These are phyloP conservation scores for Ceratocystis ficicola DNA, from an alignment of 2,329 filamentous ascomycete genomes.

Conservation along the genomic window DNA sequence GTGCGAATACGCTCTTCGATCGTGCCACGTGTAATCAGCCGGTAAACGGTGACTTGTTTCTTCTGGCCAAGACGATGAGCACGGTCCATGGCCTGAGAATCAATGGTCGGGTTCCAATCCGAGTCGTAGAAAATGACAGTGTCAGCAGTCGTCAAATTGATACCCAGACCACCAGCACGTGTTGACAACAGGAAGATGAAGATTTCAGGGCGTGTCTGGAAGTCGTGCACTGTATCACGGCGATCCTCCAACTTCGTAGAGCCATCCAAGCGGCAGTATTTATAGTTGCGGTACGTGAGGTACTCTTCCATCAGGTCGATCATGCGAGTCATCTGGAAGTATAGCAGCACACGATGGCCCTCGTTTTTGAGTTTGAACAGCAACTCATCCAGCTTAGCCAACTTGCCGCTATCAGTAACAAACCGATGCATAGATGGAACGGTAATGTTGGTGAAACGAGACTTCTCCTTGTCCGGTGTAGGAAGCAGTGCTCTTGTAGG, in stretches of 20 bases:
- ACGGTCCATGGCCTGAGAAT: conserved; percentile 97
- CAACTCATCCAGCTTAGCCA: conserved; percentile 78
- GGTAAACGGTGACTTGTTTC: conserved; percentile 89
- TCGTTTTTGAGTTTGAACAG: conserved; percentile 83
- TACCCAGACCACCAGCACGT: conserved; percentile 91
- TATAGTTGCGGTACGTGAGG: conserved; percentile 96
- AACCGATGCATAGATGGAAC: conserved; percentile 96
- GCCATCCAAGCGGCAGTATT: conserved; percentile 91
- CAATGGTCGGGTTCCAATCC: conserved; percentile 98
- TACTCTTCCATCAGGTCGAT: conserved; percentile 99
- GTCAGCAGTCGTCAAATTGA: conserved; percentile 91
- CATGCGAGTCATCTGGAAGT: conserved; percentile 99
- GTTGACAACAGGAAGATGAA: conserved; percentile 96
- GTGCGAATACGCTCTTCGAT: conserved; percentile 98
- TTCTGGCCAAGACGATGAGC: conserved; percentile 96
- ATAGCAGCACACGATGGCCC: conserved; percentile 84
- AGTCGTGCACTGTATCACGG: conserved; percentile 90
- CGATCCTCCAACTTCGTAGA: conserved; percentile 95
- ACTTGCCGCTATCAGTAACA: conserved; percentile 93
- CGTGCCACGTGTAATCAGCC: conserved; percentile 88
- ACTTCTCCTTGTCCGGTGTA: conserved; percentile 64
- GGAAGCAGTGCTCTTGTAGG: conserved; percentile 59
- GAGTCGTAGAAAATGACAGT: conserved; percentile 99
- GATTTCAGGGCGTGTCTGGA: conserved; percentile 87
- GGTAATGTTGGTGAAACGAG: conserved; percentile 76